Evolutionary conservation across 2,329 filamentous ascomycete genomes (phyloP), one percentile per base, ranked within the genome.

Genomic region (Epichloe uncinata): DNA sequence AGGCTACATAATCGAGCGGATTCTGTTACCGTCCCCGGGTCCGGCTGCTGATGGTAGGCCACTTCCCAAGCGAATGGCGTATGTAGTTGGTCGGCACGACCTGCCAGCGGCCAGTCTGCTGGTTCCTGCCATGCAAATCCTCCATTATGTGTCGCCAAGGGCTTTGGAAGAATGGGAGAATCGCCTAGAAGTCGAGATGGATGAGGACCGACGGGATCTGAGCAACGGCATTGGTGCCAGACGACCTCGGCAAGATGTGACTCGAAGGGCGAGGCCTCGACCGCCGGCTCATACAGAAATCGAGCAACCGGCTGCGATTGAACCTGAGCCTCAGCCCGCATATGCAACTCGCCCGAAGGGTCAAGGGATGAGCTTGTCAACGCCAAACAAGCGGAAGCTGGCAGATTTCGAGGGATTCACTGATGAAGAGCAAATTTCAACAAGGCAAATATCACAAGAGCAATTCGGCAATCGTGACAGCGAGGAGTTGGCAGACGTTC

Each of bases 131-230:
- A 66, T 70, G 66, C 50, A 68, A 52, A 68, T 80, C 5, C 66
- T 75, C 12, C 73, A 82, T 34, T 82, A 80, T 53, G 78, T 83
- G 7, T 81, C 79, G 0, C 73, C 74, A 2, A 65, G 68, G 11
- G 70, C 68, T 9, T 56, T 81, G 3, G 80, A 84, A 58, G 69
- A 78, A 0, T 84, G 73, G 67, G 78, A 81, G 54, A 72, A 69
- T 48, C 59, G 65, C 2, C 62, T 68, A 13, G 68, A 70, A 46
- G 63, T 72, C 20, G 65, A 69, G 50, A 61, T 69, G 18, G 71
- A 74, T n/a, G 59, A 65, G 43, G 65, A 70, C 38, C 64, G 66
- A 33, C 52, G 55, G 8, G 57, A 58, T 20, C 50, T 59, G 18
- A 60, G 56, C 22, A 48, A 60, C 35, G 59, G 56, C 20, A 48